phyloP scores from a whole-genome alignment of 116 monocot genomes.

The Posidonia oceanica region DNA sequence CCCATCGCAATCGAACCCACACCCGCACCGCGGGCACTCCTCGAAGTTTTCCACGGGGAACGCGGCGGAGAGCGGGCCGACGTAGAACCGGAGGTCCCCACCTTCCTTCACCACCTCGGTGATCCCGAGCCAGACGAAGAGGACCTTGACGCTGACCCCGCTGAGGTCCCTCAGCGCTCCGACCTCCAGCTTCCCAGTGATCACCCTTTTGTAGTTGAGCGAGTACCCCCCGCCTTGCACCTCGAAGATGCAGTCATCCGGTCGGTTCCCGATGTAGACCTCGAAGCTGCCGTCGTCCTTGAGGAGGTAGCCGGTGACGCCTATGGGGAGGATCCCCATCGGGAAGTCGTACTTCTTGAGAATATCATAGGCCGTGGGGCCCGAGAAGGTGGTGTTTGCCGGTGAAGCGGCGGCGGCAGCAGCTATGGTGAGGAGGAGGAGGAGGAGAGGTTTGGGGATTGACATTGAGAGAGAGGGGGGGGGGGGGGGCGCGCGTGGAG shows the following conservation, averaged over 20 bases:
- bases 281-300: constrained; percentile 35
- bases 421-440: neutral
- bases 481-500: neutral
- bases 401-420: neutral
- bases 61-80: constrained; percentile 63
- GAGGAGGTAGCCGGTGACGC: constrained; percentile 43
- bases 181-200: constrained; percentile 32
- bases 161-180: constrained; percentile 25
- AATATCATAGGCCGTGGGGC: constrained; percentile 21
- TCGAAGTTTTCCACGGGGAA: constrained; percentile 51
- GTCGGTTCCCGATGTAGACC: constrained; percentile 17
- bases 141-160: constrained; percentile 49
- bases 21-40: constrained; percentile 47
- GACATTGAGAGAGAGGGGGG: neutral
- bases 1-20: constrained; percentile 18
- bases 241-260: constrained; percentile 36
- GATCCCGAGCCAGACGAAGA: constrained; percentile 52
- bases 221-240: constrained; percentile 41
- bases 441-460: neutral
- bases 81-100: constrained; percentile 32
- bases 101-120: constrained; percentile 22
- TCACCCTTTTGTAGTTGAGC: constrained; percentile 32
- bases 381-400: neutral
- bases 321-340: constrained; percentile 57
- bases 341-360: constrained; percentile 55